phyloP scores from a whole-genome alignment of 2,329 filamentous ascomycete species.

The Fonsecaea pugnacius region DNA sequence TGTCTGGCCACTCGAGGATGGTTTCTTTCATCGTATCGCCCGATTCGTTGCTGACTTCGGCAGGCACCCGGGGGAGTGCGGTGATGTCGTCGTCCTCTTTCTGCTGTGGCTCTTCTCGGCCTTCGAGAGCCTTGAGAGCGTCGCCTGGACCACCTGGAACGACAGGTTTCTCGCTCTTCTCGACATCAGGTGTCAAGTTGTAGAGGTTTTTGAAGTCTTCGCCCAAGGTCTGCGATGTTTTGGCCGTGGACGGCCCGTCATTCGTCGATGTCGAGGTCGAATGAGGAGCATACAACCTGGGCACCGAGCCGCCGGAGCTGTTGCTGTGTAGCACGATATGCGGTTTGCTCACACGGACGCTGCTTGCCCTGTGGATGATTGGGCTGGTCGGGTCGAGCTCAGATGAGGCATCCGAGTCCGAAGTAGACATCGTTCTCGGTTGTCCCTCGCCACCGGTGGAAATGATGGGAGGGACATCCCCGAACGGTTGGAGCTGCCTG shows the following conservation, averaged over 20 bases:
- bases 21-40: constrained; percentile 23
- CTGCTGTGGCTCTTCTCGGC: constrained; percentile 2
- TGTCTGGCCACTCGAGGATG: constrained; percentile 27
- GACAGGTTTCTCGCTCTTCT: constrained; percentile 1
- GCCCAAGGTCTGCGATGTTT: constrained; percentile 6
- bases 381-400: constrained; percentile 27
- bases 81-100: not conserved
- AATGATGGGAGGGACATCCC: constrained; percentile 21
- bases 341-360: constrained; percentile 34
- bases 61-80: constrained; percentile 10
- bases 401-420: constrained; percentile 30
- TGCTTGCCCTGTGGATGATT: constrained; percentile 36
- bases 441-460: constrained; percentile 20
- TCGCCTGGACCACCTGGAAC: constrained; percentile 20
- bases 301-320: constrained; percentile 26
- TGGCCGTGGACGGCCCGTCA: not conserved
- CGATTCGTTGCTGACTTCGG: constrained; percentile 3
- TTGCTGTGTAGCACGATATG: constrained; percentile 35
- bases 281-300: constrained; percentile 24
- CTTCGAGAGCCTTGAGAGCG: constrained; percentile 31
- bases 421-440: constrained; percentile 28
- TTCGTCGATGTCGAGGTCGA: constrained; percentile 7
- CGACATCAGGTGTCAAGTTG: constrained; percentile 2
- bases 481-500: constrained; percentile 19
- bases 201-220: constrained; percentile 11